Percentiles rank a stretch among this genome's conserved stretches.
Conservation (phyloP, 2,329 filamentous ascomycete genomes). For the Cercospora sp. region DNA sequence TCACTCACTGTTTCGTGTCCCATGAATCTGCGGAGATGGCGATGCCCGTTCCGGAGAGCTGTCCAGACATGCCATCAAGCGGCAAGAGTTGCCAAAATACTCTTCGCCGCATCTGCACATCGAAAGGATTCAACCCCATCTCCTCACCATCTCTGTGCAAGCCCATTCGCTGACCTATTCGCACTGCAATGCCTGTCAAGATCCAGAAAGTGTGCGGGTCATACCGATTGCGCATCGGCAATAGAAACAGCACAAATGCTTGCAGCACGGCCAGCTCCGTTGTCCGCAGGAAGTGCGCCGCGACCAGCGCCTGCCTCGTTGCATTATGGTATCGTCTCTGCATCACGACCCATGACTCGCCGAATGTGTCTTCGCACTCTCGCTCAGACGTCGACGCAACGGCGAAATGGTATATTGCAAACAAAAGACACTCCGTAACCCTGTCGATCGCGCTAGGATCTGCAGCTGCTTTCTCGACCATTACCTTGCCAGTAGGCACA, state of each 20-base stretch:
- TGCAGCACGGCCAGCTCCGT: conserved; percentile 67
- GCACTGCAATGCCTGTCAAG: conserved; percentile 61
- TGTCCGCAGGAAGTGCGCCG: conserved; percentile 66
- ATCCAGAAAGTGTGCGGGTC: conserved; percentile 62
- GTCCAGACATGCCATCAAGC: conserved; percentile 50
- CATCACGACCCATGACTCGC: conserved; percentile 48
- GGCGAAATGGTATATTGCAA: conserved; percentile 62
- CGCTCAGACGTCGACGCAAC: conserved; percentile 52
- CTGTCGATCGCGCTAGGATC: conserved; percentile 58
- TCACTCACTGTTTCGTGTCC: conserved; percentile 34
- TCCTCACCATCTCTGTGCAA: conserved; percentile 59
- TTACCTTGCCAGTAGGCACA: conserved; percentile 55
- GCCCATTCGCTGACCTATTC: conserved; percentile 62
- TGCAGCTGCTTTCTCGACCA: conserved; percentile 50
- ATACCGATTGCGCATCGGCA: conserved; percentile 42
- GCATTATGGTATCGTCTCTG: conserved; percentile 43
- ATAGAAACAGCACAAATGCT: conserved; percentile 65
- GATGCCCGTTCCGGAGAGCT: conserved; percentile 37
- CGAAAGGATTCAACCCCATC: conserved; percentile 56
- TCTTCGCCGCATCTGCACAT: conserved; percentile 61
- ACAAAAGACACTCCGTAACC: conserved; percentile 59
- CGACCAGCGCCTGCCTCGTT: conserved; percentile 65
- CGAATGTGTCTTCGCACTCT: conserved; percentile 51
- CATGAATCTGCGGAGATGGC: conserved; percentile 33
- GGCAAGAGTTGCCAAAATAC: conserved; percentile 65